Base-by-base conservation (phyloP, 805 yeast genomes). In the Alloascoidea africana region DNA sequence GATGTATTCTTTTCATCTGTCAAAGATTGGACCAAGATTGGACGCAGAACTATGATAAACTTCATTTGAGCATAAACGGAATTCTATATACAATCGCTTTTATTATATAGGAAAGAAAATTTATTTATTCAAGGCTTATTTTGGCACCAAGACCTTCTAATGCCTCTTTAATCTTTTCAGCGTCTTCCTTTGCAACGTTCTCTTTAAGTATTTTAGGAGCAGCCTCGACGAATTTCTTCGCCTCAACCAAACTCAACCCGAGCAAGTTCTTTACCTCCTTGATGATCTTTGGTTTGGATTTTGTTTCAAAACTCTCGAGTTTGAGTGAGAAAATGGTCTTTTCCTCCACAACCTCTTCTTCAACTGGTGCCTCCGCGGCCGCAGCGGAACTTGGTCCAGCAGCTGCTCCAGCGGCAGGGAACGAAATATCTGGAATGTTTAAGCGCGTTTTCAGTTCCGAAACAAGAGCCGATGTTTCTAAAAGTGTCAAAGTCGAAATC, bases 161-260 rank as follows among this genome's bases (percentile, higher is more conserved):
- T 44, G 94, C 76, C 43, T 82, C 68, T 69, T 91, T 89, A 58
- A 91, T 80, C 72, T 87, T 86, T 53, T 89, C 96, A 47, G 97
- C 97, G 52, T 91, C 99, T 56, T 84, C 99, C 70, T 91, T 91
- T 44, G 94, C 79, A 43, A 91, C 86, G 51, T 86, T 85, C 52
- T 91, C 99, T 67, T 91, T 91, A 60, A 91, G 68, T 35, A 82
- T 68, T 70, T 91, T 91, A 50, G 99, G 99, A 44, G 99, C 97
- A 52, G 85, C 64, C 68, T 91, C 99, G 41, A 91, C 99, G 48
- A 91, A 83, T 66, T 91, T 91, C 76, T 91, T 91, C 44, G 96
- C 83, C 58, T 91, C 97, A 43, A 91, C 98, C 50, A 91, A 70
- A 4, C 95, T 84, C 51, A 91, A 69, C 13, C 96, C 96, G 53